Evolutionary conservation across 1,139 yeast genomes (phyloP), one percentile per base, ranked within the genome.

Genomic region (Scheffersomyces insectosa): DNA sequence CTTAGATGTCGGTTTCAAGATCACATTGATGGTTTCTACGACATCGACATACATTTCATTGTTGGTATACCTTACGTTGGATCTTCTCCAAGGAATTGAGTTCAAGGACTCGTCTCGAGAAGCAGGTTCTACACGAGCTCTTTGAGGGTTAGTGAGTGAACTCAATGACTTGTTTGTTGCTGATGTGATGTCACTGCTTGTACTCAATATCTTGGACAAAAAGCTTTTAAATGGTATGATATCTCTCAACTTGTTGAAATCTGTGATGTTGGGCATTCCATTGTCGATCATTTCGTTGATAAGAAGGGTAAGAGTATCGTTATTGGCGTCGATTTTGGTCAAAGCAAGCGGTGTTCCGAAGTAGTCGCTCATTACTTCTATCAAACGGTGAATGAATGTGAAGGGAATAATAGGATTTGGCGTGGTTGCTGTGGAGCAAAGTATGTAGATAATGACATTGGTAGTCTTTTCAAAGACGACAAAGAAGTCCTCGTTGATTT

Each of bases 1-100:
- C 12, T 40, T 42, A 34, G 42, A 31, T 10, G 34, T 31, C n/a
- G 70, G 70, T 41, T 62, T 60, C 33, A 70, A 68, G 29, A 76
- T 70, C 33, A 79, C 73, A 49, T 69, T 73, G 14, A 88, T 63
- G 0, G 75, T 68, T 59, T 89, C 97, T 5, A 74, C 67, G 4
- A 90, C 63, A 62, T 90, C 97, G 8, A 90, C 85, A 60, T 82
- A 88, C 66, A 90, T 76, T 63, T 90, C 97, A 60, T 89, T 88
- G 50, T 81, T 83, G 5, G 88, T 75, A 61, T 86, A 80, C 45
- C 77, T 75, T 10, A 85, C 83, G 47, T 80, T 77, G 5, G 83
- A 63, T 39, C 82, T 68, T 55, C 96, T 75, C 97, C 97, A 89
- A 1, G 95, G 93, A 9, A 77, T 76, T 25, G 57, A 53, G n/a